phyloP scores from a whole-genome alignment of 2,329 filamentous ascomycete species.

The Chaetomiaceae sp. region DNA sequence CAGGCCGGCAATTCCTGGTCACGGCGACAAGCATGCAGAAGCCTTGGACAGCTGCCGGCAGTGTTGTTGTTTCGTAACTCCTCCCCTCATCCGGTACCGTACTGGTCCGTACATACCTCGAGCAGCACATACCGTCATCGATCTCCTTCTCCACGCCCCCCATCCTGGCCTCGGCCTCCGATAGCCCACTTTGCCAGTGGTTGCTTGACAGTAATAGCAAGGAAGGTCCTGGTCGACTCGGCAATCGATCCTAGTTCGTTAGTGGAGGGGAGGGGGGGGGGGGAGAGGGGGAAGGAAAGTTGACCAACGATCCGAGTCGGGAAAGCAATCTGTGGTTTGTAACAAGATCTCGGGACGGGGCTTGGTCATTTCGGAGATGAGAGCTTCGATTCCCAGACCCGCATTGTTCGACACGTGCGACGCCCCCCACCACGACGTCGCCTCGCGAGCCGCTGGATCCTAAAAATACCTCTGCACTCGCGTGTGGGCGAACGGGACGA shows the following conservation, averaged over 20 bases:
- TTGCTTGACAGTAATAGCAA: too few species aligned
- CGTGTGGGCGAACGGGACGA: not conserved
- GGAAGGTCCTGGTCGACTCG: not conserved
- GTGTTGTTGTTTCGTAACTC: too few species aligned
- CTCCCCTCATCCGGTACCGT: too few species aligned
- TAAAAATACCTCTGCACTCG: constrained; percentile 14
- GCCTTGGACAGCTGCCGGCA: too few species aligned
- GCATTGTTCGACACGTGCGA: constrained; percentile 18
- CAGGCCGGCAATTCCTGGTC: not conserved
- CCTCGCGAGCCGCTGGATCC: constrained; percentile 10
- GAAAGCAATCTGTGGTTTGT: not conserved
- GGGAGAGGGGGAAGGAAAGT: too few species aligned
- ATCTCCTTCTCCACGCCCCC: too few species aligned
- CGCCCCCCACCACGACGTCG: constrained; percentile 2
- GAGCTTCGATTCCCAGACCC: constrained; percentile 15
- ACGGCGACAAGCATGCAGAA: too few species aligned
- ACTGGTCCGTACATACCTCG: too few species aligned
- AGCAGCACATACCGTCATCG: too few species aligned
- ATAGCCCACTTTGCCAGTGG: too few species aligned
- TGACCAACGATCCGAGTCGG: not conserved
- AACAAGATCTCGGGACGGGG: constrained; percentile 14
- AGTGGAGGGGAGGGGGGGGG: too few species aligned
- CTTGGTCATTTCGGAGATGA: constrained; percentile 22
- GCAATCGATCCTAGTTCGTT: not conserved
- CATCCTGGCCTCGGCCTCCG: too few species aligned